These are phyloP conservation scores for Stagonosporopsis rhizophila DNA, from an alignment of 2,329 filamentous ascomycete species.

Conservation along the genomic window DNA sequence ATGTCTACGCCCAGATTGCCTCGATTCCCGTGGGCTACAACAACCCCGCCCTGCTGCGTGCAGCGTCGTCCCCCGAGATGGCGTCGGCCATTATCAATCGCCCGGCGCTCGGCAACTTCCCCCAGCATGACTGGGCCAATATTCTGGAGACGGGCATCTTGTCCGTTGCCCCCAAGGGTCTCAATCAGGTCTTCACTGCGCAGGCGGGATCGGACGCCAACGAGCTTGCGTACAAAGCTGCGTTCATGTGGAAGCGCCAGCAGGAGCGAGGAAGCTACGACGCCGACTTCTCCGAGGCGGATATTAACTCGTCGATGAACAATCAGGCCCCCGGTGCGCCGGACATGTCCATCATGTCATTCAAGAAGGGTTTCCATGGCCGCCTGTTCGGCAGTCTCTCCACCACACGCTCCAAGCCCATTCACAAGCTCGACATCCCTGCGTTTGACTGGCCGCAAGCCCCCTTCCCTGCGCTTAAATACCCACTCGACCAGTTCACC, in stretches of 20 bases:
- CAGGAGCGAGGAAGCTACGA: conserved; percentile 78
- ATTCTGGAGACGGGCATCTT: conserved; percentile 82
- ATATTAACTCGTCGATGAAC: conserved; percentile 77
- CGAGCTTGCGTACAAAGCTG: conserved; percentile 93
- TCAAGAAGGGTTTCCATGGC: conserved; percentile 88
- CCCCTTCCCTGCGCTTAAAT: conserved; percentile 83
- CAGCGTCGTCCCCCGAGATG: conserved; percentile 80
- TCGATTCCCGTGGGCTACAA: conserved; percentile 94
- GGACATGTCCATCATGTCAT: conserved; percentile 83
- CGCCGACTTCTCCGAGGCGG: conserved; percentile 80
- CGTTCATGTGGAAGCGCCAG: conserved; percentile 90
- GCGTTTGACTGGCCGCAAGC: conserved; percentile 96
- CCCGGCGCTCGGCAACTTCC: conserved; percentile 90
- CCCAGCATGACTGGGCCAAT: conserved; percentile 80
- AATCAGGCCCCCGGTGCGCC: conserved; percentile 82
- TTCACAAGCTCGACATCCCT: conserved; percentile 94
- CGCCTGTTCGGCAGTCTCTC: conserved; percentile 87
- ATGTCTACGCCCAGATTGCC: conserved; percentile 88
- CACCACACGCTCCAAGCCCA: conserved; percentile 89
- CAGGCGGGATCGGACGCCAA: conserved; percentile 92
- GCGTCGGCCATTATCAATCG: conserved; percentile 82
- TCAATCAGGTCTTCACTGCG: conserved; percentile 89
- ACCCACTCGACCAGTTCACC: conserved; percentile 80
- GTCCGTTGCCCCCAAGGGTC: conserved; percentile 79
- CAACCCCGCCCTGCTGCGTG: conserved; percentile 76